Conservation (phyloP, 345 rosid genomes). For the Iberis pinnata region DNA sequence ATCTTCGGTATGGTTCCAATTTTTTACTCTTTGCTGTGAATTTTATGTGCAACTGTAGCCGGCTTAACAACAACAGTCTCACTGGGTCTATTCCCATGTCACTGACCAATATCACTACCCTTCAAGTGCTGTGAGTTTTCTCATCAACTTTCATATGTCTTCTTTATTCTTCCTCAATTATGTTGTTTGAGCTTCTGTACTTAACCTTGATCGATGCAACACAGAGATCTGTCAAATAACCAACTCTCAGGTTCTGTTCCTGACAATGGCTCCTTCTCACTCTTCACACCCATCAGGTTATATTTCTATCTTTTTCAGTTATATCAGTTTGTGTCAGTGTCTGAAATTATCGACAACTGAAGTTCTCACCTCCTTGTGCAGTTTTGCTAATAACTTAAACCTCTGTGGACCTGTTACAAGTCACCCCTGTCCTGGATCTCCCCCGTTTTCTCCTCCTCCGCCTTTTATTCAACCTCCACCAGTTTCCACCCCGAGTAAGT, state of each 20-base stretch:
- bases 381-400: constrained; percentile 91
- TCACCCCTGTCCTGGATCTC: constrained; percentile 96
- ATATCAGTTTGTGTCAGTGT: constrained; percentile 3
- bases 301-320: constrained; percentile 1
- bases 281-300: constrained; percentile 97
- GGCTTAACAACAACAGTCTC: constrained; percentile 94
- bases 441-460: constrained; percentile 99
- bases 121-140: constrained; percentile 85
- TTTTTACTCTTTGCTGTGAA: constrained; percentile 18
- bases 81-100: constrained; percentile 80
- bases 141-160: constrained; percentile 13
- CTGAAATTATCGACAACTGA: constrained; percentile 13
- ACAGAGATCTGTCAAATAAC: constrained; percentile 94
- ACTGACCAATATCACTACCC: constrained; percentile 74
- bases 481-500: constrained; percentile 59
- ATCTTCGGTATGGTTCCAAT: constrained; percentile 3
- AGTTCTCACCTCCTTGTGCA: constrained; percentile 32
- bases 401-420: constrained; percentile 97
- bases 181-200: constrained; percentile 1
- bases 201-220: constrained; percentile 17
- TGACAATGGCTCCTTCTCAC: constrained; percentile 96
- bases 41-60: constrained; percentile 57
- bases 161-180: neutral
- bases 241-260: constrained; percentile 88
- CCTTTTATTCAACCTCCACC: constrained; percentile 88